A percentile compares a stretch with the other conserved stretches of the same genome.
Conservation (phyloP, 2,329 filamentous ascomycete species). For the Trichoderma afroharzianum region DNA sequence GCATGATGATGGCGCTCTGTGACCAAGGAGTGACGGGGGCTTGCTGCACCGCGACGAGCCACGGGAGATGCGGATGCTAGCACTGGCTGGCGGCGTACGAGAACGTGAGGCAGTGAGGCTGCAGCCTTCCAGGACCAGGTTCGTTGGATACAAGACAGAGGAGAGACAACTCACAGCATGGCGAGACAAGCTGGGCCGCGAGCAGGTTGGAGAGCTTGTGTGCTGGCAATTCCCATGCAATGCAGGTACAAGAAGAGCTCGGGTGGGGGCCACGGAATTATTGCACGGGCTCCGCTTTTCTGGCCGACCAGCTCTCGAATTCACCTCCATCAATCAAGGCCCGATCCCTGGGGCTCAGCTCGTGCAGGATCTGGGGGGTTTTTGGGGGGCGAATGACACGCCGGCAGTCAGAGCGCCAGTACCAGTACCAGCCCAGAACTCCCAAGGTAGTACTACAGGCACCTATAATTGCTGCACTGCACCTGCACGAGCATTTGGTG, state of each 20-base stretch:
- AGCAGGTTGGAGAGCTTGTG: background rate
- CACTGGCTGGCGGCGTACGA: background rate
- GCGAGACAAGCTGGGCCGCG: background rate
- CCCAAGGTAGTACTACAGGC: too few relatives aligned
- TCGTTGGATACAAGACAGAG: background rate
- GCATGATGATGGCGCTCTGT: background rate
- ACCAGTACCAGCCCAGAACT: background rate
- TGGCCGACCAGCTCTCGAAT: background rate
- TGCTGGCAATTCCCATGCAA: slow-evolving; percentile 11
- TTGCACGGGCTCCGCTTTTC: background rate
- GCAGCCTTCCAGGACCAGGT: background rate
- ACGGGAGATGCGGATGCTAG: background rate
- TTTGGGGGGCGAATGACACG: background rate
- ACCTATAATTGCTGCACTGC: too few relatives aligned
- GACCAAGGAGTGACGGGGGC: background rate
- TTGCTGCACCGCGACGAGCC: background rate
- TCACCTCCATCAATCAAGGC: background rate
- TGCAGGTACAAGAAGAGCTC: slow-evolving; percentile 12
- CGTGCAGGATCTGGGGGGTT: background rate
- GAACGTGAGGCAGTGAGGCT: background rate
- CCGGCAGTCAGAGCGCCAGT: background rate
- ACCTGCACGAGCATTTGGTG: background rate
- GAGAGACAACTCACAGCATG: background rate
- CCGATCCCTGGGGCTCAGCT: slow-evolving; percentile 3
- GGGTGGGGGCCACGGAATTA: background rate